These are phyloP conservation scores for Nigrograna mackinnonii DNA, from an alignment of 2,329 filamentous ascomycete genomes.

Conservation along the genomic window DNA sequence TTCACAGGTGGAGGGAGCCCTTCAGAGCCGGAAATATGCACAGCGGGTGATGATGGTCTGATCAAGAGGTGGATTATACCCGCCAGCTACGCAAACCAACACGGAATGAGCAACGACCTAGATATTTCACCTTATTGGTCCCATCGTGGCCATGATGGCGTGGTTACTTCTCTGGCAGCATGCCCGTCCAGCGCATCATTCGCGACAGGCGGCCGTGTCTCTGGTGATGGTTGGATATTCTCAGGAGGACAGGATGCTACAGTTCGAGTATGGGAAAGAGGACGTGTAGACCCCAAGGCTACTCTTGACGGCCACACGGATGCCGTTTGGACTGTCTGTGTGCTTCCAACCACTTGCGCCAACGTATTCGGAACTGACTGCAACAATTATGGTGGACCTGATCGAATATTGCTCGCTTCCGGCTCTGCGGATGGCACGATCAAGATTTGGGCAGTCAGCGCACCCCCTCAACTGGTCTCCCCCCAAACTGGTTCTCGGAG, in stretches of 20 bases:
- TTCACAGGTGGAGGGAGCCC: conserved; percentile 96
- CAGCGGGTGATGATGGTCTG: conserved; percentile 90
- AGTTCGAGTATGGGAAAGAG: conserved; percentile 92
- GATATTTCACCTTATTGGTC: conserved; percentile 95
- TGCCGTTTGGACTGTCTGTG: conserved; percentile 93
- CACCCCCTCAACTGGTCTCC: conserved; percentile 82
- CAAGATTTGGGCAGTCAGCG: conserved; percentile 91
- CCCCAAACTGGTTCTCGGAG: conserved; percentile 75
- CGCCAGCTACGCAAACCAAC: conserved; percentile 68
- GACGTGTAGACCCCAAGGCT: conserved; percentile 91
- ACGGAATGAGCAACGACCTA: conserved; percentile 72
- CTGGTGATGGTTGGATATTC: conserved; percentile 97
- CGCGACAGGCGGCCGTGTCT: conserved; percentile 81
- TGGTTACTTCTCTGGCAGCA: conserved; percentile 83
- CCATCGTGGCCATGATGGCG: conserved; percentile 88
- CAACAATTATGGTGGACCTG: conserved; percentile 75
- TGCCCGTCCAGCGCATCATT: conserved; percentile 89
- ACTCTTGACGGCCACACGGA: conserved; percentile 94
- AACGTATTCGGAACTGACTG: conserved; percentile 75
- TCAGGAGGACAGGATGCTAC: conserved; percentile 94
- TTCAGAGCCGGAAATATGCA: conserved; percentile 95
- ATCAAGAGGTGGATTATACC: conserved; percentile 98
- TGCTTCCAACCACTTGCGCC: conserved; percentile 81
- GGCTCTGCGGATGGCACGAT: conserved; percentile 90
- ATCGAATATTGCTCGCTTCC: conserved; percentile 87